Evolutionary conservation across 225 moss, liverwort and hornwort species (phyloP).

Genomic region (Neckera pumila): DNA sequence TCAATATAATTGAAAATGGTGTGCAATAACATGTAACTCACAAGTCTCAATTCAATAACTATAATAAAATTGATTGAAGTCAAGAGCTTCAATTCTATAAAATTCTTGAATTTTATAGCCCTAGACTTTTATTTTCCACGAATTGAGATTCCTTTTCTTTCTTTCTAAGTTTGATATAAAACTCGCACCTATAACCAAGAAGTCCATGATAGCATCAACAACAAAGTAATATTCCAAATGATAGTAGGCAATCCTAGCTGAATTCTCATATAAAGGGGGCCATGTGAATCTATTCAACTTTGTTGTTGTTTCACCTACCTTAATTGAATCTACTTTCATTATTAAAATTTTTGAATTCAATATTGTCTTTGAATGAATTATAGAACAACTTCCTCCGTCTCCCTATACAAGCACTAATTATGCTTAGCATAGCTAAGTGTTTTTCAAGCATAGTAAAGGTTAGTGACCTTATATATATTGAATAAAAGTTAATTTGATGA

Average conservation of each 20-base stretch:
- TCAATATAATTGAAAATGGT: not conserved
- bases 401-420: not conserved
- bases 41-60: not conserved
- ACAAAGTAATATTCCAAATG: not conserved
- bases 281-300: not conserved
- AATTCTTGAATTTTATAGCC: rapidly evolving
- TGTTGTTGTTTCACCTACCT: not conserved
- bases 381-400: not conserved
- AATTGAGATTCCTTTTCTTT: not conserved
- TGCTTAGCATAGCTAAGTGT: too few species aligned
- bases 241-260: rapidly evolving
- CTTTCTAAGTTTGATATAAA: too few species aligned
- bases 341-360: too few species aligned
- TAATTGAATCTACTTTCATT: not conserved
- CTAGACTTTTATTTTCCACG: rapidly evolving
- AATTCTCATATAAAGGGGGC: rapidly evolving
- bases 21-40: not conserved
- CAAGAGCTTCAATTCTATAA: not conserved
- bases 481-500: too few species aligned
- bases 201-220: rapidly evolving
- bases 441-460: too few species aligned
- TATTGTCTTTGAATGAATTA: not conserved
- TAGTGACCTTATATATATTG: too few species aligned
- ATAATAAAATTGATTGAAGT: not conserved
- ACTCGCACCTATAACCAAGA: too few species aligned